A percentile compares a stretch with the other conserved stretches of the same genome.
Evolutionary conservation across 148 eudicot species (phyloP).

Genomic region (Polygonum aviculare): DNA sequence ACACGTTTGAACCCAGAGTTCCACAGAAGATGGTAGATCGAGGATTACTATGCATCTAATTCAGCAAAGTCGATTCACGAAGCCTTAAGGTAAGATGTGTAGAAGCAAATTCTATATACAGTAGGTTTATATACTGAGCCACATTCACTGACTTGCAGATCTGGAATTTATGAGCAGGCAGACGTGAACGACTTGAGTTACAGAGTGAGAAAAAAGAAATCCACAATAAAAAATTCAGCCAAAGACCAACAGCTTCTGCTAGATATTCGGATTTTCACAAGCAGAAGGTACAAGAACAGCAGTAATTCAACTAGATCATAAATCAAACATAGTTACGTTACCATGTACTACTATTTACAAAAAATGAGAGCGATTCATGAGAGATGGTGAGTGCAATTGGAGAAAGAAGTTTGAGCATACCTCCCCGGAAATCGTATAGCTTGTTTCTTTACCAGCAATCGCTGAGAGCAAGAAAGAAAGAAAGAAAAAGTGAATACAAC

Average conservation of each 20-base stretch:
- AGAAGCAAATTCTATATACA: background rate
- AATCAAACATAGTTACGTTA: too few species aligned
- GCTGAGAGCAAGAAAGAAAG: slow-evolving; percentile 10
- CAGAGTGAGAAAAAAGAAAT: background rate
- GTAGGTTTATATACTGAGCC: background rate
- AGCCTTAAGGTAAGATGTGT: background rate
- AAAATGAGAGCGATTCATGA: background rate
- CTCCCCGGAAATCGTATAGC: slow-evolving; percentile 31
- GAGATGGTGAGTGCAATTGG: background rate
- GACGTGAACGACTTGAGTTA: background rate
- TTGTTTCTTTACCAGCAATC: slow-evolving; percentile 26
- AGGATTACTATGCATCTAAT: background rate
- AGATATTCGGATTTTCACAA: too few species aligned
- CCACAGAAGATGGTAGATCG: background rate
- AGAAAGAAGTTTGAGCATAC: slow-evolving; percentile 12
- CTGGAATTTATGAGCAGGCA: background rate
- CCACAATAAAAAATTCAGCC: background rate
- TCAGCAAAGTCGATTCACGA: background rate
- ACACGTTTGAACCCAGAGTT: too few species aligned
- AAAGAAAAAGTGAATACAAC: too few species aligned
- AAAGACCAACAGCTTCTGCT: background rate
- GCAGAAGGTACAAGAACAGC: background rate
- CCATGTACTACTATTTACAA: background rate
- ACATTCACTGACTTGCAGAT: background rate
- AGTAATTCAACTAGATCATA: background rate